Evolutionary conservation across 1,284 basidiomycete genomes (phyloP).

Genomic region (Cutaneotrichosporon spelunceum): DNA sequence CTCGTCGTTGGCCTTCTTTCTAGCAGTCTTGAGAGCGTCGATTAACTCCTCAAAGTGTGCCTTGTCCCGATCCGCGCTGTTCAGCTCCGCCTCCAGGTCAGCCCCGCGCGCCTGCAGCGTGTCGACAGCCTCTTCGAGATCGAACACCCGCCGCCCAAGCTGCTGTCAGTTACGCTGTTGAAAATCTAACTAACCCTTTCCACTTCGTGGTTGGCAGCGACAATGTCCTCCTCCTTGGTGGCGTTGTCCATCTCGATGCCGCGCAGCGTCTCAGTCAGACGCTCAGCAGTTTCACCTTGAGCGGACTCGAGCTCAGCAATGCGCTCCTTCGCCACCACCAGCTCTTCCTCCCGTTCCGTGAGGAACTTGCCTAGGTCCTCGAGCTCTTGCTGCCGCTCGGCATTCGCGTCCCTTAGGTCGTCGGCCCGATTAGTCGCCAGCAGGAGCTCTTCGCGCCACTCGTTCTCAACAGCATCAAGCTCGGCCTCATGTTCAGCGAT

Average conservation of each 20-base stretch:
- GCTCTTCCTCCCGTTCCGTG: constrained; percentile 40
- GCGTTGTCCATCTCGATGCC: constrained; percentile 47
- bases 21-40: constrained; percentile 72
- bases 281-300: constrained; percentile 44
- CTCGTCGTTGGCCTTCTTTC: constrained; percentile 49
- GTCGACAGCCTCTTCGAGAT: constrained; percentile 59
- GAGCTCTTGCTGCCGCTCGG: constrained; percentile 40
- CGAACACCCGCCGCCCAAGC: constrained; percentile 48
- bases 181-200: constrained; percentile 55
- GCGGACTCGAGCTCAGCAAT: constrained; percentile 43
- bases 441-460: constrained; percentile 49
- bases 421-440: constrained; percentile 46
- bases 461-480: constrained; percentile 44
- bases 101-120: constrained; percentile 59
- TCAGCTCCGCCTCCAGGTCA: constrained; percentile 55
- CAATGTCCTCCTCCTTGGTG: constrained; percentile 47
- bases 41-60: constrained; percentile 68
- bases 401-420: constrained; percentile 48
- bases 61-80: constrained; percentile 57
- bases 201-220: constrained; percentile 65
- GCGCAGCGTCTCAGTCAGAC: constrained; percentile 45
- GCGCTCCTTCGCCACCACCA: constrained; percentile 33
- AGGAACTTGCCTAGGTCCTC: constrained; percentile 40
- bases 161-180: constrained; percentile 16
- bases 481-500: constrained; percentile 46